A percentile compares a stretch with the other conserved stretches of the same genome.
These are phyloP conservation scores for Teunomyces tritomae DNA, from an alignment of 805 yeast species.

Conservation along the genomic window DNA sequence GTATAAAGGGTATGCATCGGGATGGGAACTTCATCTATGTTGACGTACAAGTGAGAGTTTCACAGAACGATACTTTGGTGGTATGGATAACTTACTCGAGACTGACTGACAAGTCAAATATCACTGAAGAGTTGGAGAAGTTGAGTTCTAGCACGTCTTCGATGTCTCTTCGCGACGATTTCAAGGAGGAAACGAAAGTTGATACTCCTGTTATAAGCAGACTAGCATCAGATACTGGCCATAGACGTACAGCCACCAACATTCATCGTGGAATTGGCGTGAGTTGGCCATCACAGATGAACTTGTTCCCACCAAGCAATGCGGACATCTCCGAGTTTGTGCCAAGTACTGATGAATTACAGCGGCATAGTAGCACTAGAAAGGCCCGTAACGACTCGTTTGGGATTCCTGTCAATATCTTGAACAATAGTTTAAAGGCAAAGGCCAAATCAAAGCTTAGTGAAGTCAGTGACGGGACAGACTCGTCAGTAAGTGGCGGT, in stretches of 20 bases:
- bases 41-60: conserved; percentile 79
- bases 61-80: conserved; percentile 55
- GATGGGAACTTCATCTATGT: conserved; percentile 66
- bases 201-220: neutral
- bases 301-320: conserved; percentile 39
- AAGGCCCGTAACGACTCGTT: conserved; percentile 26
- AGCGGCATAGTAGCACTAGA: conserved; percentile 36
- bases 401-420: conserved; percentile 22
- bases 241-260: conserved; percentile 3
- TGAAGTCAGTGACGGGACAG: neutral
- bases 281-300: conserved; percentile 56
- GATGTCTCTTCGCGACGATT: conserved; percentile 6
- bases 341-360: conserved; percentile 26
- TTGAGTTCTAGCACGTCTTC: conserved; percentile 19
- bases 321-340: conserved; percentile 30
- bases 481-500: neutral
- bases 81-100: conserved; percentile 88
- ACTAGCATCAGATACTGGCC: neutral
- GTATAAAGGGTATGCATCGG: conserved; percentile 64
- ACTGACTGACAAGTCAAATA: conserved; percentile 20
- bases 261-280: conserved; percentile 8
- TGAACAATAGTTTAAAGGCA: conserved; percentile 6
- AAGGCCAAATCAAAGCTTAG: conserved; percentile 2
- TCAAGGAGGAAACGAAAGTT: conserved; percentile 2
- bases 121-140: conserved; percentile 25